phyloP scores from a whole-genome alignment of 345 rosid species.

The Acer saccharum region DNA sequence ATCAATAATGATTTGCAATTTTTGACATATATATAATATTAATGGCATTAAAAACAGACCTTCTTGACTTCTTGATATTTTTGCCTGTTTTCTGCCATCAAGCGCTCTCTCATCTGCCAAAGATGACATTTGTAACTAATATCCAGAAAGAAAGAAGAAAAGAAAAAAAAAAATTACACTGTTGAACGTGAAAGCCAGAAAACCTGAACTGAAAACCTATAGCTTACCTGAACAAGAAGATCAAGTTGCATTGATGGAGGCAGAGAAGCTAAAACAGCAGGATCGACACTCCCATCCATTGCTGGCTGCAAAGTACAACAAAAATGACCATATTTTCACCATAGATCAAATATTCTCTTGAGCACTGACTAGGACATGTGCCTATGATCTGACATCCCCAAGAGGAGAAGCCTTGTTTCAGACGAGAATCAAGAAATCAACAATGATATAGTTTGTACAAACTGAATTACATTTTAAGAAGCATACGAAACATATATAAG shows the following conservation, averaged over 20 bases:
- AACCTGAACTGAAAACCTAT: conserved; percentile 12
- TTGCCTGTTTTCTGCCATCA: conserved; percentile 97
- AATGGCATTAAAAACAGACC: conserved; percentile 44
- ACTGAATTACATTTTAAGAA: conserved; percentile 5
- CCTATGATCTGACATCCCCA: neutral
- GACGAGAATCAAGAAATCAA: neutral
- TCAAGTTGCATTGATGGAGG: conserved; percentile 56
- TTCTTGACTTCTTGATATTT: conserved; percentile 94
- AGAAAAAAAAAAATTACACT: neutral
- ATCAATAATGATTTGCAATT: neutral
- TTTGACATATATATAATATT: neutral
- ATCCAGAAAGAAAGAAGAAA: neutral
- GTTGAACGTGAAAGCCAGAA: conserved; percentile 13
- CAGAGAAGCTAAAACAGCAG: conserved; percentile 49
- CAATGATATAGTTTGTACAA: neutral
- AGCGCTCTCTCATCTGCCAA: conserved; percentile 86
- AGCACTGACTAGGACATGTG: neutral
- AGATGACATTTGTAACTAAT: conserved; percentile 12
- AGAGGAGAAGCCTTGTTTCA: neutral
- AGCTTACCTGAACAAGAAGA: conserved; percentile 45
- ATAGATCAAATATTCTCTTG: neutral
- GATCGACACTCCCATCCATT: conserved; percentile 39
- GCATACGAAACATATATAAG: neutral
- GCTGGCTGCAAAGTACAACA: conserved; percentile 45
- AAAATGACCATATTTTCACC: neutral